Base-by-base conservation (phyloP, 768 basidiomycete species). In the Rickenella mellea region DNA sequence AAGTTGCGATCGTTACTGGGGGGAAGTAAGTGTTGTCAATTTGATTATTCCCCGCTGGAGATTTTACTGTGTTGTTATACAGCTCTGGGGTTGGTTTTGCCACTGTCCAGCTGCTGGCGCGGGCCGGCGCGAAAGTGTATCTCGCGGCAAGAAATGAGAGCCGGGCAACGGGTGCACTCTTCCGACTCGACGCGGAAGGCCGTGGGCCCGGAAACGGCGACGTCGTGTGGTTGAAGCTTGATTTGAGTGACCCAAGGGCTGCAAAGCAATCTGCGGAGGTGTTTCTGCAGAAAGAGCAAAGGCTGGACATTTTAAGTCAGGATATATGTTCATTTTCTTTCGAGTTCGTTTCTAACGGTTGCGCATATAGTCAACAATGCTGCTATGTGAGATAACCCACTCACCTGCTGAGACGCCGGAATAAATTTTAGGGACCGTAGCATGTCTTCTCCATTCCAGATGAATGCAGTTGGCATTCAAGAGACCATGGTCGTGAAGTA, bases 41-140 rank as follows among this genome's bases (percentile, higher is more conserved):
- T 25, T 11, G 14, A 2, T 10, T 7, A 9, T 8, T 4, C n/a
- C n/a, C n/a, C n/a, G n/a, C n/a, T n/a, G n/a, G 29, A 30, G 11
- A 20, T 11, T n/a, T n/a, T n/a, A n/a, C n/a, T n/a, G n/a, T n/a
- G 6, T 14, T 12, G 6, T 36, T 12, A 21, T 17, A 11, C 37
- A 66, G 63, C 38, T 50, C 53, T 10, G 67, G 65, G 11, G 54
- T 67, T n/a, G 66, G 68, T 1, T 64, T 55, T 41, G 58, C 54
- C 0, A 67, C 62, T 2, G 56, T 63, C 6, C 60, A 63, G 15
- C 44, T 30, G n/a, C 69, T 82, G n/a, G 74, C 68, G 0, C 61
- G 64, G 6, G 63, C 58, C 7, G 76, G 78, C 12, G 76, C 77
- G 4, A 79, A 73, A 49, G 72, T 79, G 4, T 79, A 79, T 47